Conservation (phyloP, 2,329 filamentous ascomycete species). For the Byssoonygena ceratinophila region DNA sequence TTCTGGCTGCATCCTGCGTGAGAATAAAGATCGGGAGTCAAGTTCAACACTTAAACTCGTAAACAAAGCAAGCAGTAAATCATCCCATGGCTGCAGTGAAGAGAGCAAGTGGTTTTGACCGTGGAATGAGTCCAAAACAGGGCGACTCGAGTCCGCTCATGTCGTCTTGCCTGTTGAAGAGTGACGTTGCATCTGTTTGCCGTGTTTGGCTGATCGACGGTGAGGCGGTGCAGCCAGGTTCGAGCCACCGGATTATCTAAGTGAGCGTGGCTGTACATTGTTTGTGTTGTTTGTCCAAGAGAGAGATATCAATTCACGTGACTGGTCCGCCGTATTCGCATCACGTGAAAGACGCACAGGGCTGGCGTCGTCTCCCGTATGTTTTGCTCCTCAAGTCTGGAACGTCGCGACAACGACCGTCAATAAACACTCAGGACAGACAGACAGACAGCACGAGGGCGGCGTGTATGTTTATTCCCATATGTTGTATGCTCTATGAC, state of each 20-base stretch:
- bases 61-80: background rate
- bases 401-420: slow-evolving; percentile 3
- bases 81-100: background rate
- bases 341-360: slow-evolving; percentile 17
- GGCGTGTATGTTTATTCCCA: slow-evolving; percentile 3
- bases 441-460: background rate
- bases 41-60: background rate
- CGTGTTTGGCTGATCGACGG: too few relatives aligned
- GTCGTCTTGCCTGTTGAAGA: too few relatives aligned
- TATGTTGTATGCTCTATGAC: background rate
- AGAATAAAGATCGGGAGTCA: slow-evolving; percentile 16
- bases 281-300: too few relatives aligned
- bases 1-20: slow-evolving; percentile 19
- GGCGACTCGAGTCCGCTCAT: too few relatives aligned
- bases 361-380: slow-evolving; percentile 25
- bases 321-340: background rate
- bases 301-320: background rate
- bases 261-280: too few relatives aligned
- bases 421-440: background rate
- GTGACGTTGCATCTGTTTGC: too few relatives aligned
- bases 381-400: slow-evolving; percentile 29
- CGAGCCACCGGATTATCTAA: too few relatives aligned
- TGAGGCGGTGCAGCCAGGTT: background rate
- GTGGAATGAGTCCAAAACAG: background rate
- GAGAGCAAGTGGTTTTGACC: background rate